A percentile compares a stretch with the other conserved stretches of the same genome.
phyloP scores from a whole-genome alignment of 2,329 filamentous ascomycete species.

The Xylaria sp. region DNA sequence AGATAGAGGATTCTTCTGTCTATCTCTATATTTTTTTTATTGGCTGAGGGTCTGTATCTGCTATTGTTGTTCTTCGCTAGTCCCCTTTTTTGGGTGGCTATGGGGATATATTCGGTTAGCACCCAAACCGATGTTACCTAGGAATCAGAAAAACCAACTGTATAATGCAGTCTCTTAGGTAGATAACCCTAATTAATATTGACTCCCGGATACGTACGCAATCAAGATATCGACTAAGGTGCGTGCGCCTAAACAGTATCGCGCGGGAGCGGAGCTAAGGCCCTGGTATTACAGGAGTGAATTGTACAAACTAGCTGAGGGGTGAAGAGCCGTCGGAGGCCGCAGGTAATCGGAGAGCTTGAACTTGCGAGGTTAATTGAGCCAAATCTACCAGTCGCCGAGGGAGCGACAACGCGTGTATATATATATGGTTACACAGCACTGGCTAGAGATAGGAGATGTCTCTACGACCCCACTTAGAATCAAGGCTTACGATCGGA shows the following conservation, averaged over 20 bases:
- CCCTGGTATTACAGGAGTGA: neutral
- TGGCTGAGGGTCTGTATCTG: no score
- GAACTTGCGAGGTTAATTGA: neutral
- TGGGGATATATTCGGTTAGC: conserved; percentile 6
- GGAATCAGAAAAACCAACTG: neutral
- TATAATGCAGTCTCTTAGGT: neutral
- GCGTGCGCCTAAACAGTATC: neutral
- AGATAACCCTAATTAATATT: neutral
- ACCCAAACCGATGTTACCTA: neutral
- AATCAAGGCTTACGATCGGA: neutral
- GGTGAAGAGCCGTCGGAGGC: conserved; percentile 41
- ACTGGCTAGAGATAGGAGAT: neutral
- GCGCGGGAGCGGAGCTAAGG: neutral
- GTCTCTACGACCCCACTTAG: conserved; percentile 15
- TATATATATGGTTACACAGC: neutral
- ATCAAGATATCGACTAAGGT: neutral
- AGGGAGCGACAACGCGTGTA: neutral
- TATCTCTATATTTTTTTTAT: neutral
- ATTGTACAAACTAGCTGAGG: neutral
- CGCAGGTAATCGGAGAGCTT: conserved; percentile 40
- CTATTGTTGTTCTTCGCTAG: neutral
- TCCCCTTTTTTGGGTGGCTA: conserved; percentile 5
- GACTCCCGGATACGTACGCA: neutral
- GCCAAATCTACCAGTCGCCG: neutral
- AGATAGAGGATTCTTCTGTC: neutral